Evolutionary conservation across 2,329 filamentous ascomycete species (phyloP), one percentile per base, ranked within the genome.

Genomic region (Claviceps citrina): DNA sequence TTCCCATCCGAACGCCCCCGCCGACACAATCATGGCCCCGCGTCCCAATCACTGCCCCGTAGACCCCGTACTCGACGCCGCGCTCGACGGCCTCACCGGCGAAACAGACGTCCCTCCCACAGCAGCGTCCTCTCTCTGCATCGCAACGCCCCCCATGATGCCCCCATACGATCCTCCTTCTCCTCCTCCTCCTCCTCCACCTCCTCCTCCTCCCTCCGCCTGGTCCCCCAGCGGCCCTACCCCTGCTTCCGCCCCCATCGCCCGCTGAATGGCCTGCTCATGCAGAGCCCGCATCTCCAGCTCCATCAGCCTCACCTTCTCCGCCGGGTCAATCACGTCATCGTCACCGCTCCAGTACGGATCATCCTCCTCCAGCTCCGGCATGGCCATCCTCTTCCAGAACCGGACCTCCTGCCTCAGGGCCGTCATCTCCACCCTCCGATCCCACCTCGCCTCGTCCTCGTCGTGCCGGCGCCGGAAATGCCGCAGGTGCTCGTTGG

Each of bases 361-460:
- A 37, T 78, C 73, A 31, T 76, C 69, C 19, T 77, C 73, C 7
- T 67, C 58, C 28, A 78, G 55, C 42, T 73, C 66, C 8, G 73
- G 73, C 67, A 79, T 70, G 12, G 76, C 76, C 64, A 78, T 67
- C 31, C 76, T 64, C 58, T 79, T 79, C 76, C 75, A 81, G 56
- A 76, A 78, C 2, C 76, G 64, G 40, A 77, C 51, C 55, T 79
- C 73, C 53, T 78, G 73, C 4, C 70, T 65, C 32, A 62, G 55
- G 5, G 70, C 67, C 37, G 63, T 65, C 36, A 68, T 65, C 30
- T 73, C 64, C 3, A 76, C 67, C 4, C 65, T 62, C 24, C 65
- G 61, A 42, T 74, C 66, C 63, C 72, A 71, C 16, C 69, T 62
- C 28, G 60, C 58, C 46, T 68, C 64, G 43, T 77, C 65, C 47